Base-by-base conservation (phyloP, 176 grass and related monocot genomes). In the Triticum turgidum region DNA sequence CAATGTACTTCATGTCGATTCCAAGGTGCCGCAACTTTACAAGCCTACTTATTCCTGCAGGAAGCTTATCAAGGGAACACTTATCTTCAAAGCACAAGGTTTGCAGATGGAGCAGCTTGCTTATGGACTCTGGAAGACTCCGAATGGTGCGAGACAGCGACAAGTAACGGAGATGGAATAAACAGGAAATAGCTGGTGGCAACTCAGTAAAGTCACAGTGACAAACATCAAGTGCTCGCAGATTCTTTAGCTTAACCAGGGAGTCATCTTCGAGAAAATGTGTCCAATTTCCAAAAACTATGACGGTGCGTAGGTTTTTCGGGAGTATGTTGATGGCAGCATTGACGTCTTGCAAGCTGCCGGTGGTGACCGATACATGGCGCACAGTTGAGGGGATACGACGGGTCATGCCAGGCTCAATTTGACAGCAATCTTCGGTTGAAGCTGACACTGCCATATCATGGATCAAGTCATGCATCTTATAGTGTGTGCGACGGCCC, bases 41-140 rank as follows among this genome's bases (percentile, higher is more conserved):
- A 12, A 84, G 65, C 14, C 27, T 75, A 17, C 17, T 73, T 32
- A 61, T 58, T 13, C 65, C 82, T 61, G 29, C 37, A 22, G 82
- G 82, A 73, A 84, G 82, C 45, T 74, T 58, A 41, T 56, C 42
- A 41, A 84, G 34, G 25, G 35, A 22, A 37, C 68, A 84, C 9
- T 75, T 33, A 0, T 61, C 52, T 20, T 68, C 27, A 7, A 84
- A 29, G 27, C 25, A 20, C 49, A 84, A 29, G 14, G 68, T 75
- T 74, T 84, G 68, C 4, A 84, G 82, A 73, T 73, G 82, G 9
- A 84, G n/a, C 1, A 84, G 82, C n/a, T 61, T 52, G 39, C 18
- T 61, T 33, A 39, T 22, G 9, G 68, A 84, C 4, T 73, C 52
- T 47, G 80, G 80, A 72, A 83, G 38, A 22, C 65, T 66, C n/a